These are phyloP conservation scores for Fusarium sp. DNA, from an alignment of 2,329 filamentous ascomycete genomes.

Conservation along the genomic window DNA sequence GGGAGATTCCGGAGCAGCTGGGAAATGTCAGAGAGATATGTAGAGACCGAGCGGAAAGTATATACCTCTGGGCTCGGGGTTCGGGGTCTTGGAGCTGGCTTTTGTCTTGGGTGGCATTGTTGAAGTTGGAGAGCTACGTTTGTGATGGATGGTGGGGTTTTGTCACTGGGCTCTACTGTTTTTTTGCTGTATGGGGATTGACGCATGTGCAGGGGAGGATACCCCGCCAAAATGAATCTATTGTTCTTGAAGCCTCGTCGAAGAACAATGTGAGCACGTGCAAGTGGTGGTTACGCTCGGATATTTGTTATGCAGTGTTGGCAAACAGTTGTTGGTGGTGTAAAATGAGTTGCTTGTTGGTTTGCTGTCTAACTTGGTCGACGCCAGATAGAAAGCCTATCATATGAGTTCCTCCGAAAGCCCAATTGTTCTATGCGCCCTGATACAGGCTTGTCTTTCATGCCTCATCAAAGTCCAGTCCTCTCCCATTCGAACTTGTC, in stretches of 20 bases:
- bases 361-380: background rate
- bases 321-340: constrained; percentile 1
- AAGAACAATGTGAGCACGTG: constrained; percentile 28
- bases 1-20: constrained; percentile 45
- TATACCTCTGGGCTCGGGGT: constrained; percentile 35
- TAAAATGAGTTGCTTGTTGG: background rate
- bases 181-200: constrained; percentile 34
- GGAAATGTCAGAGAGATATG: background rate
- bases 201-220: constrained; percentile 7
- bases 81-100: constrained; percentile 46
- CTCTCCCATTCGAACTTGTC: background rate
- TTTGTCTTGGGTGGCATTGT: constrained; percentile 52
- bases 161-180: constrained; percentile 28
- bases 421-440: constrained; percentile 9
- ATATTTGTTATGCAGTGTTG: background rate
- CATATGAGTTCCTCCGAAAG: background rate
- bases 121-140: constrained; percentile 33
- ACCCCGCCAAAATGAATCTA: constrained; percentile 42
- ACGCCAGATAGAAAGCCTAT: background rate
- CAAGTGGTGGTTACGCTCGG: background rate
- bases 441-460: background rate
- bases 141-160: constrained; percentile 43
- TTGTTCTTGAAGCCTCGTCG: constrained; percentile 24
- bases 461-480: background rate
- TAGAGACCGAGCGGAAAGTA: background rate